A percentile compares a stretch with the other conserved stretches of the same genome.
phyloP scores from a whole-genome alignment of 2,329 filamentous ascomycete species.

The Metarhizium sp. region DNA sequence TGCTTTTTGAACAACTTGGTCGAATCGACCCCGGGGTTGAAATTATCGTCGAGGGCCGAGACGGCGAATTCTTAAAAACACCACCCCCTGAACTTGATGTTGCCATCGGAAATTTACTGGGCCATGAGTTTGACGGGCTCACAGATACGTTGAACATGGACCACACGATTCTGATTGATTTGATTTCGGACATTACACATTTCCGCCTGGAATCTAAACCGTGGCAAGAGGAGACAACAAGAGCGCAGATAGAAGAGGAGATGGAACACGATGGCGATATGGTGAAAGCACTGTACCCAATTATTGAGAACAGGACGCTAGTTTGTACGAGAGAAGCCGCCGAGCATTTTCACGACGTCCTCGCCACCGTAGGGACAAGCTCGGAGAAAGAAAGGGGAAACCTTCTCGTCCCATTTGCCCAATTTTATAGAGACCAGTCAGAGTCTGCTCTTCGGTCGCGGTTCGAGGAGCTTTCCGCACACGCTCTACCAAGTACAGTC shows the following conservation, averaged over 20 bases:
- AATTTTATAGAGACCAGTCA: conserved; percentile 7
- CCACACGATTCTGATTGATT: conserved; percentile 30
- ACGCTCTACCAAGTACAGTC: conserved; percentile 20
- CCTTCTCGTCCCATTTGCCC: conserved; percentile 21
- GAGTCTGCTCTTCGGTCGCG: conserved; percentile 12
- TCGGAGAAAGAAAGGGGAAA: conserved; percentile 26
- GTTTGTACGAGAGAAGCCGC: conserved; percentile 30
- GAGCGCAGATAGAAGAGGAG: conserved; percentile 26
- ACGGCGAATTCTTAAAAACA: conserved; percentile 15
- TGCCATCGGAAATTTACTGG: conserved; percentile 21
- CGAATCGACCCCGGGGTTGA: conserved; percentile 21
- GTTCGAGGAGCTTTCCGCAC: conserved; percentile 23
- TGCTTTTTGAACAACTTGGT: conserved; percentile 22
- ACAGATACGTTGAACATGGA: conserved; percentile 30
- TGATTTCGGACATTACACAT: conserved; percentile 32
- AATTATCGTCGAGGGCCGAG: conserved; percentile 21
- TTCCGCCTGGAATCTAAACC: conserved; percentile 19
- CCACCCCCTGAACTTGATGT: conserved; percentile 14
- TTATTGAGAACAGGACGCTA: conserved; percentile 21
- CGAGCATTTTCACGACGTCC: conserved; percentile 27
- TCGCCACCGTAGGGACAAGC: conserved; percentile 26
- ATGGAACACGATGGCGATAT: conserved; percentile 20
- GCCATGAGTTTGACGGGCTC: conserved; percentile 21
- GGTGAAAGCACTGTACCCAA: conserved; percentile 25
- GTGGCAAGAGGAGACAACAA: conserved; percentile 24